A percentile compares a stretch with the other conserved stretches of the same genome.
phyloP scores from a whole-genome alignment of 23 red algal genomes.

The Rhodosorus marinus region DNA sequence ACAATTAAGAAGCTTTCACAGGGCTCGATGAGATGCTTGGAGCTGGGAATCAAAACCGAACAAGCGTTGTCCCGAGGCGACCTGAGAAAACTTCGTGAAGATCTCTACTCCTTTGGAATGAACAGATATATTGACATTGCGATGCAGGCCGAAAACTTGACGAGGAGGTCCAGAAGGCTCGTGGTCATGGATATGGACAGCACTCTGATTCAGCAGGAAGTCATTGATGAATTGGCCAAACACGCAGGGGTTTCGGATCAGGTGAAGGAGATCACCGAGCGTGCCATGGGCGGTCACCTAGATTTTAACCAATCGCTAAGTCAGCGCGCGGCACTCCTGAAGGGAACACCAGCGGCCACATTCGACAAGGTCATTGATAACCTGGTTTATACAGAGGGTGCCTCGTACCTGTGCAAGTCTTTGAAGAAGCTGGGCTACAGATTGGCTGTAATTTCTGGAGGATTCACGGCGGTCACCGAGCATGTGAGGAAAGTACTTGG shows the following conservation, averaged over 20 bases:
- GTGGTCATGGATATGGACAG: conserved; percentile 98
- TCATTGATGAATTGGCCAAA: conserved; percentile 94
- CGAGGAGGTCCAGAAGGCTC: conserved; percentile 59
- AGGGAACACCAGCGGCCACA: conserved; percentile 41
- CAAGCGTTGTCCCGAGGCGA: not conserved
- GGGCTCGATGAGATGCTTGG: conserved; percentile 29
- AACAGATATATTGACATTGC: conserved; percentile 49
- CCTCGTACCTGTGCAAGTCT: conserved; percentile 34
- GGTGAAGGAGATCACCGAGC: conserved; percentile 78
- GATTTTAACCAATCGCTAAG: conserved; percentile 81
- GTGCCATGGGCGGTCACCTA: conserved; percentile 68
- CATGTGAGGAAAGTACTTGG: conserved; percentile 62
- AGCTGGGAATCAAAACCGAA: conserved; percentile 5
- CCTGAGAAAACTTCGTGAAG: conserved; percentile 26
- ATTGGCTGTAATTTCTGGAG: conserved; percentile 87
- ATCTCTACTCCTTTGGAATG: conserved; percentile 56
- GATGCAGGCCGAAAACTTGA: conserved; percentile 57
- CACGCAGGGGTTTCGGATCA: conserved; percentile 81
- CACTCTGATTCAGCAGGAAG: conserved; percentile 96
- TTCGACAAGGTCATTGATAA: conserved; percentile 79
- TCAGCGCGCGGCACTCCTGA: conserved; percentile 44
- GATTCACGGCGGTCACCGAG: conserved; percentile 59
- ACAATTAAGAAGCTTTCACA: conserved; percentile 28
- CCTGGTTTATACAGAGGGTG: conserved; percentile 74
- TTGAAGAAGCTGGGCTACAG: conserved; percentile 84